Percentiles rank a stretch among this genome's conserved stretches.
Evolutionary conservation across 192 early-diverging fungal genomes (phyloP).

Genomic region (Umbelopsis ramanniana): DNA sequence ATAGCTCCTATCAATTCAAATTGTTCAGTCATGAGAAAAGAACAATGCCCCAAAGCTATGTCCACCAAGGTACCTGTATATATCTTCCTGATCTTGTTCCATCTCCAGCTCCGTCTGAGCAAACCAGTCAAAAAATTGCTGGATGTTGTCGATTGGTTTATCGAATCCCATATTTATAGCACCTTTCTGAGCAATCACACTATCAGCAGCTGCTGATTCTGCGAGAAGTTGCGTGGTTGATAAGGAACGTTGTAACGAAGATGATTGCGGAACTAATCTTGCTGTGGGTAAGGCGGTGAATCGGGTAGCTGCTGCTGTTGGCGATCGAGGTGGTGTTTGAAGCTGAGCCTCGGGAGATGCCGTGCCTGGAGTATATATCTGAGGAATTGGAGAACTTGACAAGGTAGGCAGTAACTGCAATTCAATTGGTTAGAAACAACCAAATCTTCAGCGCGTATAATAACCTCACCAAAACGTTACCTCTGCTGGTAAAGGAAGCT

Average conservation of each 20-base stretch:
- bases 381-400: constrained; percentile 14
- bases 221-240: constrained; percentile 41
- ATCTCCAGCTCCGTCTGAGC: constrained; percentile 76
- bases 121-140: constrained; percentile 97
- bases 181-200: constrained; percentile 28
- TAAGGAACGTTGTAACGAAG: constrained; percentile 30
- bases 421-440: neutral
- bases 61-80: constrained; percentile 64
- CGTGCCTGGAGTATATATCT: neutral
- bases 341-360: neutral
- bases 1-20: constrained; percentile 52
- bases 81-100: constrained; percentile 87
- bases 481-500: constrained; percentile 60
- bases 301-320: constrained; percentile 2
- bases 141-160: constrained; percentile 81
- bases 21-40: neutral
- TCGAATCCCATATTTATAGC: constrained; percentile 41
- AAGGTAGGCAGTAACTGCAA: constrained; percentile 6
- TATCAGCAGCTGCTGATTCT: constrained; percentile 30
- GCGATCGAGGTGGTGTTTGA: constrained; percentile 9
- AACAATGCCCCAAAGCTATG: constrained; percentile 1
- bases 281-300: neutral
- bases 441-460: neutral
- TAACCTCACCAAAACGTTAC: constrained; percentile 29
- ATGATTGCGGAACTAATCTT: constrained; percentile 7